Evolutionary conservation across 305 asterid genomes (phyloP).

Genomic region (Solanum hybrid): DNA sequence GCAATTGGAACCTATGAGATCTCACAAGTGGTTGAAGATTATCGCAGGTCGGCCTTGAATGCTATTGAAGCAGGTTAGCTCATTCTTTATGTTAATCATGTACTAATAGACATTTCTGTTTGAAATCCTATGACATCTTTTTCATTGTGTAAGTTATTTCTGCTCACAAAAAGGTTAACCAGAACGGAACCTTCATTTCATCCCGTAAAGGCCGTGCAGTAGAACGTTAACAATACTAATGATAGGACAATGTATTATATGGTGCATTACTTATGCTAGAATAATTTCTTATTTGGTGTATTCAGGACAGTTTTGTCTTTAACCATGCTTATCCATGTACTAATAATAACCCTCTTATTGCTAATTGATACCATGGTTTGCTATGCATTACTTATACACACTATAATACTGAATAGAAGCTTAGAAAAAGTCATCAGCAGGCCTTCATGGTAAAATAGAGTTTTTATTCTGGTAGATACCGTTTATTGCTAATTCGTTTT

Average conservation of each 20-base stretch:
- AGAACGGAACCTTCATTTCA: not conserved
- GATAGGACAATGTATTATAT: not conserved
- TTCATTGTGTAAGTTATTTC: not conserved
- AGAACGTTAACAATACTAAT: too few relatives aligned
- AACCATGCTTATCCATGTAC: not conserved
- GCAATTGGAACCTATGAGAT: conserved; percentile 42
- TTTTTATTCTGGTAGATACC: not conserved
- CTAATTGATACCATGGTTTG: not conserved
- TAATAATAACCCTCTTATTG: not conserved
- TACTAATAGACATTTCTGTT: not conserved
- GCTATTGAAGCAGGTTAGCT: conserved; percentile 86
- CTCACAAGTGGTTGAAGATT: conserved; percentile 49
- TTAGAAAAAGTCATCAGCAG: not conserved
- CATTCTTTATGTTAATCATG: not conserved
- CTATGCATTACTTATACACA: not conserved
- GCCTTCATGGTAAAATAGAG: not conserved
- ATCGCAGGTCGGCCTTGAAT: conserved; percentile 69
- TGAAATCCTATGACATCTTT: not conserved
- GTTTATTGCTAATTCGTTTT: not conserved
- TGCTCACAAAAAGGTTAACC: not conserved
- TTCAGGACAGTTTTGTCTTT: not conserved
- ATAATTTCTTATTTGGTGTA: not conserved
- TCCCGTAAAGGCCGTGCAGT: not conserved
- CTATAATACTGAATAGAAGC: not conserved
- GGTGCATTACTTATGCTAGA: not conserved